Percentiles rank a stretch among this genome's conserved stretches.
Evolutionary conservation across 306 rosid genomes (phyloP).

Genomic region (Abrus pulchellus): DNA sequence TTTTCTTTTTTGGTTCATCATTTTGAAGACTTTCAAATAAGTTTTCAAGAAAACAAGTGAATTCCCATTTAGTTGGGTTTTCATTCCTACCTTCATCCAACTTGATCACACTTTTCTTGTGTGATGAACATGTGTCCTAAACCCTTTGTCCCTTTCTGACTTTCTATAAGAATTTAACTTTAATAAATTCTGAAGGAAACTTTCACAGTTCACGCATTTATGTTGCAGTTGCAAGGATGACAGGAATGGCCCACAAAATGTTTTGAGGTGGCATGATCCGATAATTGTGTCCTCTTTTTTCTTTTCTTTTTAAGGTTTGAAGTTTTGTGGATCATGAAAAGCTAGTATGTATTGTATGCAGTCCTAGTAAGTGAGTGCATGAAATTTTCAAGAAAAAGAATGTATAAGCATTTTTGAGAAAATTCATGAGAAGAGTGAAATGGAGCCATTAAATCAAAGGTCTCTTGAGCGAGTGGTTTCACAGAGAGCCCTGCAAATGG

Average conservation of each 20-base stretch:
- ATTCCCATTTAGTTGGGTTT: neutral
- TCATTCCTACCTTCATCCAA: neutral
- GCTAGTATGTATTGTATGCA: neutral
- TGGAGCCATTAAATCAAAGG: slow-evolving; percentile 64
- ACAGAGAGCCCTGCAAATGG: too few relatives aligned
- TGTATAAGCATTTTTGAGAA: neutral
- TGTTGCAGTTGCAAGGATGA: slow-evolving; percentile 51
- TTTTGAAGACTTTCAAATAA: neutral
- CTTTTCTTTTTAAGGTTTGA: slow-evolving; percentile 1
- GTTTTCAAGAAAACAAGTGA: slow-evolving; percentile 8
- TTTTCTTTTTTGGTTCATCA: neutral
- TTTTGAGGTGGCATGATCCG: slow-evolving; percentile 49
- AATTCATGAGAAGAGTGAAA: slow-evolving; percentile 26
- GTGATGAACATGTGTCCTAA: too few relatives aligned
- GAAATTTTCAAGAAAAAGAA: too few relatives aligned
- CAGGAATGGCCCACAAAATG: slow-evolving; percentile 41
- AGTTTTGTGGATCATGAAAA: neutral
- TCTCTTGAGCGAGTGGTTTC: slow-evolving; percentile 34
- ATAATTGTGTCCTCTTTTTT: slow-evolving; percentile 41
- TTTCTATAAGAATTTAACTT: neutral
- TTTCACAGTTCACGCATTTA: slow-evolving; percentile 17
- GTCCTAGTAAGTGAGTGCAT: slow-evolving; percentile 36
- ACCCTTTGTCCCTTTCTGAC: neutral
- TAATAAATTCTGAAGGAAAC: slow-evolving; percentile 32
- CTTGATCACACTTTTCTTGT: neutral